A percentile compares a stretch with the other conserved stretches of the same genome.
Evolutionary conservation across 306 rosid species (phyloP).

Genomic region (Medicago lupulina): DNA sequence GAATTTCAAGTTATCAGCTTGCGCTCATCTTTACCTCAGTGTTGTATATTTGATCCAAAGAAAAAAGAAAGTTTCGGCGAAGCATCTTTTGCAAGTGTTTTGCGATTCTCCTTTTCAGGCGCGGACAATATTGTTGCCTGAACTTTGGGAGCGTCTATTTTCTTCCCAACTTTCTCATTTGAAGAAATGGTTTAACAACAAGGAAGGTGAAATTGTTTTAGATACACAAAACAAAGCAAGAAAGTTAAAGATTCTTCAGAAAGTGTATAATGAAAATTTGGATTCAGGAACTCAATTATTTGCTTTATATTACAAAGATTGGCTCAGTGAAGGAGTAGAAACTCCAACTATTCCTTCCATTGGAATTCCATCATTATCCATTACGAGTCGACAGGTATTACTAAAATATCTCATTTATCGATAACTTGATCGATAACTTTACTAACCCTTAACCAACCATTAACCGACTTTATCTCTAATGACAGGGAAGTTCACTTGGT

Average conservation of each 20-base stretch:
- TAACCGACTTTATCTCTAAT: not conserved
- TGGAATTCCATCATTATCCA: conserved; percentile 55
- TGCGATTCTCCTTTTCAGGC: conserved; percentile 75
- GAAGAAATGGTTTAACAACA: conserved; percentile 61
- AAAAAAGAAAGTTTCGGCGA: conserved; percentile 68
- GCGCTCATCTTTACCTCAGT: conserved; percentile 94
- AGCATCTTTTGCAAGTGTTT: conserved; percentile 87
- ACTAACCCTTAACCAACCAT: not conserved
- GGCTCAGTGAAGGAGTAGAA: conserved; percentile 82
- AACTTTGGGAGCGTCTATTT: conserved; percentile 80
- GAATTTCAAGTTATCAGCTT: conserved; percentile 71
- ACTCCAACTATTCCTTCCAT: conserved; percentile 70
- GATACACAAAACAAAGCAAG: conserved; percentile 50
- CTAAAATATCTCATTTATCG: not conserved
- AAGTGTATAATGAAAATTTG: conserved; percentile 65
- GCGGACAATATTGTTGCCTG: conserved; percentile 65
- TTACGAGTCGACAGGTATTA: conserved; percentile 30
- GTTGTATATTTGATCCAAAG: conserved; percentile 64
- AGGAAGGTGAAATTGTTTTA: conserved; percentile 56
- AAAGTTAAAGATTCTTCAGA: conserved; percentile 57
- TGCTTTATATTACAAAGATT: conserved; percentile 79
- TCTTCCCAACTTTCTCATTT: conserved; percentile 71
- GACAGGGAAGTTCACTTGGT: conserved; percentile 48
- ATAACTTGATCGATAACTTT: not conserved
- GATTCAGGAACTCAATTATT: conserved; percentile 71